A percentile compares a stretch with the other conserved stretches of the same genome.
phyloP scores from a whole-genome alignment of 192 early-diverging fungal genomes.

The Chytriomyces sp. region DNA sequence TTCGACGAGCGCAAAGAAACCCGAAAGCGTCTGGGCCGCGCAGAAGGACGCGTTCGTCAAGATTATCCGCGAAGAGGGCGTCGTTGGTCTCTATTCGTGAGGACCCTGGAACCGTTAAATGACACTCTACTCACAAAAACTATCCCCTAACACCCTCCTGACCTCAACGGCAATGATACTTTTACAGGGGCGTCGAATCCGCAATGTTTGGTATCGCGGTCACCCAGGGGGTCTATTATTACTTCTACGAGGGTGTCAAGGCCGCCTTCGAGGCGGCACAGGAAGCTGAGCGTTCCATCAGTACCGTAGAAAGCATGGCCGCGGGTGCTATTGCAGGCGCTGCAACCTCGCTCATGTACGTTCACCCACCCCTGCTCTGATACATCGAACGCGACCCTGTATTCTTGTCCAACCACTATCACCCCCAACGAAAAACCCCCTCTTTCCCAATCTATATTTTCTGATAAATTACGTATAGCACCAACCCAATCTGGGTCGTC shows the following conservation, averaged over 20 bases:
- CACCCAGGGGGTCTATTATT: constrained; percentile 83
- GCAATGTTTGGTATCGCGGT: constrained; percentile 96
- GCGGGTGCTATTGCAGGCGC: constrained; percentile 86
- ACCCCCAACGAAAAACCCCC: too few relatives aligned
- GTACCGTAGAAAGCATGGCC: constrained; percentile 87
- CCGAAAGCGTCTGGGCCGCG: neutral
- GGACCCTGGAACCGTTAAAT: constrained; percentile 32
- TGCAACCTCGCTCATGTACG: constrained; percentile 35
- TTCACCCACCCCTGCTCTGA: too few relatives aligned
- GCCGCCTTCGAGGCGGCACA: constrained; percentile 72
- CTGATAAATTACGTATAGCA: too few relatives aligned
- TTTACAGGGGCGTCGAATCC: constrained; percentile 81
- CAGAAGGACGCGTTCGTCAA: constrained; percentile 84
- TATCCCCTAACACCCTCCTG: constrained; percentile 2
- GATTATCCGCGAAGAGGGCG: constrained; percentile 87
- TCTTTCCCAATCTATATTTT: too few relatives aligned
- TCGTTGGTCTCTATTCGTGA: constrained; percentile 87
- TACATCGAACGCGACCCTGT: too few relatives aligned
- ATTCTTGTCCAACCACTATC: too few relatives aligned
- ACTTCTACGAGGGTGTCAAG: constrained; percentile 86
- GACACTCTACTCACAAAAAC: neutral
- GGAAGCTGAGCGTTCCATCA: constrained; percentile 63
- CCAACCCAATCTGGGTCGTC: constrained; percentile 99
- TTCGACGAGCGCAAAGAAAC: neutral
- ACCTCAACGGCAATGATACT: neutral